Base-by-base conservation (phyloP, 495 filamentous ascomycete genomes). In the Podospora australis region DNA sequence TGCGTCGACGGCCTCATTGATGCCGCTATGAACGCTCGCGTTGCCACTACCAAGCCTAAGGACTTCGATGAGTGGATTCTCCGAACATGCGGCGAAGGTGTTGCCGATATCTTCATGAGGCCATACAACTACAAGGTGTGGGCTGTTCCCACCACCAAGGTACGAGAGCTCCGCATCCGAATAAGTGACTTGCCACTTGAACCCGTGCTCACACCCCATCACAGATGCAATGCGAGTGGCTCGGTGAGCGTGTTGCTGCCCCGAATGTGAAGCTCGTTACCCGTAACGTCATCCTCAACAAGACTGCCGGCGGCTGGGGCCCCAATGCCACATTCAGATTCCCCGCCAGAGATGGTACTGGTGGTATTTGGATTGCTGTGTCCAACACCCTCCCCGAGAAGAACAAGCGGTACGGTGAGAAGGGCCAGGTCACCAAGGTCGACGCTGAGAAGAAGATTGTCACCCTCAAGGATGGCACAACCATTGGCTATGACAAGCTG, bases 81-180 rank as follows among this genome's bases (percentile, higher is more conserved):
- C 53, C 81, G 91, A 48, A 94, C 81, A 73, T 91, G 88, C 78
- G 92, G 92, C 60, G 70, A 72, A 55, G 92, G 94, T 56, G 77
- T 99, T 54, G 92, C 92, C 49, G 82, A 99, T 68, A 73, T 90
- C 46, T 99, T 99, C 82, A 99, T 99, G 92, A 75, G 94, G 59
- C 92, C 92, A 38, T 99, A 99, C 80, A 99, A 99, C 81, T 97
- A 81, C 82, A 99, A 99, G 74, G 92, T 97, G 64, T 99, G 92
- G 92, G 94, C 92, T 49, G 91, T 97, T 60, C 92, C 94, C 30
- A 97, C 94, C 21, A 94, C 86, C 49, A 95, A 94, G 86, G 92
- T 96, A 78, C 53, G 59, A 73, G n/a, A 42, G 11, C 2, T 26
- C 21, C 26, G 20, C 11, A 26, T 38, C 6, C 9, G 0, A 17